Evolutionary conservation across 805 yeast species (phyloP), one percentile per base, ranked within the genome.

Genomic region (Saccharomycopsis fodiens): DNA sequence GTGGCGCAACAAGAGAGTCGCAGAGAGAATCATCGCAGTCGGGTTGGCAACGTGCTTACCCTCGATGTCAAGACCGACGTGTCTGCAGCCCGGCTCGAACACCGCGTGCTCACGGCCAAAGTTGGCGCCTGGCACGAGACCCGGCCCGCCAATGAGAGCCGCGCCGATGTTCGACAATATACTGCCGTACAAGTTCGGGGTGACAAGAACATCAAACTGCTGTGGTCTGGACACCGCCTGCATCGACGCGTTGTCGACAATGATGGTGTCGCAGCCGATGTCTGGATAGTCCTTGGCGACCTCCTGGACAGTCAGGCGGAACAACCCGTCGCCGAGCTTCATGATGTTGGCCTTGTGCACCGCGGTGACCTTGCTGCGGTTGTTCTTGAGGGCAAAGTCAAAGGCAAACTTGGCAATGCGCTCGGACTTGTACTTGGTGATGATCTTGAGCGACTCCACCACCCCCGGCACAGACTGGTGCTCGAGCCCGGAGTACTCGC

Each of bases 21-120:
- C 78, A 50, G 96, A 86, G 61, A 93, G 74, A 60, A 91, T 84
- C 91, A 91, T 84, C 57, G 96, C 97, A 52, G 97, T 86, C 65
- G 98, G 98, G 80, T 91, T 91, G 55, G 97, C 97, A 54, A 86
- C 76, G 74, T 87, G 85, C 69, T 85, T 78, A 63, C 95, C 97
- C 75, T 85, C 76, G 66, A 93, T 85, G 69, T 91, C 97, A 59
- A 91, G 76, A 69, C 97, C 97, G 61, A 89, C 97, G 74, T 89
- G 97, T 78, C 98, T 85, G 73, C 97, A 89, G 71, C 97, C 98
- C 60, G 98, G 97, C 76, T 91, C 98, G 68, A 93, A 91, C 52
- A 91, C 94, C 47, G 97, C 97, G 67, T 83, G 82, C 60, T 91
- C 97, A 69, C 95, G 83, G 69, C 98, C 98, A 57, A 85, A 89